Conservation (phyloP, 1,284 basidiomycete genomes). For the Tilletia indica region DNA sequence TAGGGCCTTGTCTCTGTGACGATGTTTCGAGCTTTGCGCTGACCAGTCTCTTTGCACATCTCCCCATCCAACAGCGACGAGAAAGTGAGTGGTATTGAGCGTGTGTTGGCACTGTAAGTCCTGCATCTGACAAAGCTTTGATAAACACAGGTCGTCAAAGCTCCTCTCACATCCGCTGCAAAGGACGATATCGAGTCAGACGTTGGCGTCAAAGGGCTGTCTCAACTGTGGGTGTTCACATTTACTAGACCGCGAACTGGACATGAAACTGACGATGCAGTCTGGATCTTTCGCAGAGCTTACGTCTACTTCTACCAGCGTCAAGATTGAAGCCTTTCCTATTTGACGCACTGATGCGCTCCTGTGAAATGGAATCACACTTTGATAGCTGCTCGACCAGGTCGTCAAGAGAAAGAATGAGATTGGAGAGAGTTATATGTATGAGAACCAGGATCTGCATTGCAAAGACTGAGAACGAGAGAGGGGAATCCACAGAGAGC, state of each 20-base stretch:
- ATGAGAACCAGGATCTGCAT: no score
- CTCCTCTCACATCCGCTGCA: slow-evolving; percentile 25
- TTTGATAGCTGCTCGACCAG: no score
- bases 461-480: no score
- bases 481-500: no score
- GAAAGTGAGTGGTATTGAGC: slow-evolving; percentile 22
- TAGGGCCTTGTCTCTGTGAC: neutral
- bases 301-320: slow-evolving; percentile 17
- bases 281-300: neutral
- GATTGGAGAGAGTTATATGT: no score
- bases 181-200: slow-evolving; percentile 25
- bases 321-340: neutral
- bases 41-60: neutral
- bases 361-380: no score
- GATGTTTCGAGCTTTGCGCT: neutral
- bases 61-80: slow-evolving; percentile 25
- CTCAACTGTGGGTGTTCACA: slow-evolving; percentile 17
- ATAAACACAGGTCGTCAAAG: slow-evolving; percentile 38
- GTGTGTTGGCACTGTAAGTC: slow-evolving; percentile 17
- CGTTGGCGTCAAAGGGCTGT: slow-evolving; percentile 33
- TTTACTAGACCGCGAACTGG: neutral
- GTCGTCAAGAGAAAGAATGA: no score
- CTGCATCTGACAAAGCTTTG: neutral
- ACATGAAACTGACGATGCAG: neutral
- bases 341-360: neutral